phyloP scores from a whole-genome alignment of 2,329 filamentous ascomycete genomes.

The Cladosporium colombiae region DNA sequence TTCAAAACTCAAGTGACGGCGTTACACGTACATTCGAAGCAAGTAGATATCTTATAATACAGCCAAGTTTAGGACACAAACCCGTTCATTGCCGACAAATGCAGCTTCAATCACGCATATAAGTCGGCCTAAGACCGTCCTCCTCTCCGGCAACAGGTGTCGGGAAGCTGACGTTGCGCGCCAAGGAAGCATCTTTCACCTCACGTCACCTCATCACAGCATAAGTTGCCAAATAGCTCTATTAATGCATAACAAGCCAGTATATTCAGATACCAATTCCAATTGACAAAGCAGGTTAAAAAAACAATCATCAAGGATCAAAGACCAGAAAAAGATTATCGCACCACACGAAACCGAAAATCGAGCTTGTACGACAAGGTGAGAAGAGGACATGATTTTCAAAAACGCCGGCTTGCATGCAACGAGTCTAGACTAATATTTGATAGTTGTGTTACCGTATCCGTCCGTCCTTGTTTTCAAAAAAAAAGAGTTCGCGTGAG shows the following conservation, averaged over 20 bases:
- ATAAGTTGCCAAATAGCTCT: background rate
- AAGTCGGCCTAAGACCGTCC: constrained; percentile 4
- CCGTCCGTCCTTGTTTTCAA: background rate
- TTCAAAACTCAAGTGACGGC: background rate
- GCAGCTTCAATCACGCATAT: constrained; percentile 3
- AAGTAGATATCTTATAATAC: background rate
- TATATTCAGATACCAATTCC: background rate
- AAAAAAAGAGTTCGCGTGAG: background rate
- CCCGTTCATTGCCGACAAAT: background rate
- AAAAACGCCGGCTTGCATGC: constrained; percentile 14
- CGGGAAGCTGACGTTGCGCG: background rate
- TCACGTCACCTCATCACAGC: background rate
- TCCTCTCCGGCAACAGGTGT: constrained; percentile 5
- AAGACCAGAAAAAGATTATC: background rate
- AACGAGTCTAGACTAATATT: constrained; percentile 14
- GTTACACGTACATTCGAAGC: background rate
- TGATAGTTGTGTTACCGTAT: background rate
- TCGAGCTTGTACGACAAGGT: background rate
- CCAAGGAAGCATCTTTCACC: constrained; percentile 3
- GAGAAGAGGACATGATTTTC: background rate
- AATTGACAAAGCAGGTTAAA: background rate
- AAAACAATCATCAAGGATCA: background rate
- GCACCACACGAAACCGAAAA: background rate
- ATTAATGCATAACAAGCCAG: background rate
- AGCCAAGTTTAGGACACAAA: background rate